These are phyloP conservation scores for Immersiella caudata DNA, from an alignment of 495 filamentous ascomycete species.

Conservation along the genomic window DNA sequence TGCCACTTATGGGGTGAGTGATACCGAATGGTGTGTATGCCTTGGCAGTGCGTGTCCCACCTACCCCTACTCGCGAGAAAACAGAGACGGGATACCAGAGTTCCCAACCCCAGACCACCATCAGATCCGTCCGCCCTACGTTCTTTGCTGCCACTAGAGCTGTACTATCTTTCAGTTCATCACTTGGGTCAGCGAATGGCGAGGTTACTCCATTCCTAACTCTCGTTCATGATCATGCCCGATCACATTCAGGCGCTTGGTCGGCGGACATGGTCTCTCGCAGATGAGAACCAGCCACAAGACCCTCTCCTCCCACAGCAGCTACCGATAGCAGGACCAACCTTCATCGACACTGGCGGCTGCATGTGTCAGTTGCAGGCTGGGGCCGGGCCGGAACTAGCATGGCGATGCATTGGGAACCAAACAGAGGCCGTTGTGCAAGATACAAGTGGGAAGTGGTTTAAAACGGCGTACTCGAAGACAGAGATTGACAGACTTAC, in stretches of 20 bases:
- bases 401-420: constrained; percentile 48
- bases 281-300: constrained; percentile 20
- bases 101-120: too few relatives aligned
- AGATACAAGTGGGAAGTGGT: constrained; percentile 46
- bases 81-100: too few relatives aligned
- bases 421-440: constrained; percentile 32
- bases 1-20: too few relatives aligned
- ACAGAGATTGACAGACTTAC: constrained; percentile 5
- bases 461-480: constrained; percentile 24
- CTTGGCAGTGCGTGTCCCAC: too few relatives aligned
- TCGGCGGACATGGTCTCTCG: background rate
- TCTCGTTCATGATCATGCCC: background rate
- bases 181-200: too few relatives aligned
- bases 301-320: constrained; percentile 40
- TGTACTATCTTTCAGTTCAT: too few relatives aligned
- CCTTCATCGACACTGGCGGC: constrained; percentile 44
- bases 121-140: too few relatives aligned
- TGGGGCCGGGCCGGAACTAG: constrained; percentile 13
- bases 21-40: too few relatives aligned
- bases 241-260: background rate
- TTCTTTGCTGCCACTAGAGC: too few relatives aligned
- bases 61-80: too few relatives aligned
- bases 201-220: background rate
- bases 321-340: constrained; percentile 28
- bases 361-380: constrained; percentile 43